Conservation (phyloP, 2,329 filamentous ascomycete species). For the Fonsecaea monophora region DNA sequence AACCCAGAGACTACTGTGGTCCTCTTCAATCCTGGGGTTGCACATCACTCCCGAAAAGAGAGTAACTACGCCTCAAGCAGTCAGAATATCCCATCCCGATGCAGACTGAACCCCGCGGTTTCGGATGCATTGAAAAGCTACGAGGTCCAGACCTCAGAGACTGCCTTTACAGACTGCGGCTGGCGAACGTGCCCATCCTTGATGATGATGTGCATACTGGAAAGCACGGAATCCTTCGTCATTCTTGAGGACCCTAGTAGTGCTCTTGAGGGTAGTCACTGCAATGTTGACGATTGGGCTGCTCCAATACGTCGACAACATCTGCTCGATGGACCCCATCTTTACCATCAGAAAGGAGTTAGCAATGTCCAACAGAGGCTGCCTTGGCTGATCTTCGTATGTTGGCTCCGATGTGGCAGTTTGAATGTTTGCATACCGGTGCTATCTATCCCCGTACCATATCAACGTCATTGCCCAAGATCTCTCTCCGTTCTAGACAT, state of each 20-base stretch:
- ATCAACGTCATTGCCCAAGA: background rate
- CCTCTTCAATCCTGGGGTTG: background rate
- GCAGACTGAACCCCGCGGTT: background rate
- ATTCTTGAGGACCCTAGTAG: background rate
- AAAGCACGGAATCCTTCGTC: background rate
- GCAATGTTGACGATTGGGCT: background rate
- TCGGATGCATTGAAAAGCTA: slow-evolving; percentile 1
- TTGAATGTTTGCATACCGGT: background rate
- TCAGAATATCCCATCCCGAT: slow-evolving; percentile 1
- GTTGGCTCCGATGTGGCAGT: background rate
- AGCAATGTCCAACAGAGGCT: background rate
- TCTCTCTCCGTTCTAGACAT: background rate
- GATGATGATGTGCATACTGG: background rate
- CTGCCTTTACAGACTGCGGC: background rate
- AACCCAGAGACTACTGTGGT: background rate
- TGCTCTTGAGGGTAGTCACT: background rate
- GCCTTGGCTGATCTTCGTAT: background rate
- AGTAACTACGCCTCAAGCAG: background rate
- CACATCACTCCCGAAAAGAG: slow-evolving; percentile 1
- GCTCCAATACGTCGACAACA: background rate
- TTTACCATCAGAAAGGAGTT: background rate
- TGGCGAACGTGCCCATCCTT: background rate
- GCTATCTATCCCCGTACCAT: background rate
- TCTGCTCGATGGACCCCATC: background rate
- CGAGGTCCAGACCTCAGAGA: background rate